phyloP scores from a whole-genome alignment of 768 basidiomycete species.

The Suillus tomentosus region DNA sequence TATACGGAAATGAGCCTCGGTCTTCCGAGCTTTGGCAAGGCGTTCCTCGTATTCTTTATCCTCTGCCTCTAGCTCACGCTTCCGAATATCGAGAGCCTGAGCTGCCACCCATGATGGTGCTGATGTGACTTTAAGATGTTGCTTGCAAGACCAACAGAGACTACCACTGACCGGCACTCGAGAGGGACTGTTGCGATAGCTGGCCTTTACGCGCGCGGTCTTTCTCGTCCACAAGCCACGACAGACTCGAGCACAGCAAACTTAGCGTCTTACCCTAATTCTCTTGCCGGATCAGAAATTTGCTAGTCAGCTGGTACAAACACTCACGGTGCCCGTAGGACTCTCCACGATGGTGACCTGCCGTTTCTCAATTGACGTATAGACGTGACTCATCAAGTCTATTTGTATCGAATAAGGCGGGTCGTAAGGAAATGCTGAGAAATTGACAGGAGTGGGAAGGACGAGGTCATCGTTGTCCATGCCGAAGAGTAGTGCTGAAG shows the following conservation, averaged over 20 bases:
- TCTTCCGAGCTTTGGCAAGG: constrained; percentile 59
- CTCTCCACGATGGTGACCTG: constrained; percentile 85
- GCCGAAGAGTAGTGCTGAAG: background rate
- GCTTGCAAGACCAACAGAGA: background rate
- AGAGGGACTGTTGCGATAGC: constrained; percentile 37
- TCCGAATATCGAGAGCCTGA: constrained; percentile 66
- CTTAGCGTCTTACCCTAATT: constrained; percentile 86
- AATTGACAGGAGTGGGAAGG: constrained; percentile 64
- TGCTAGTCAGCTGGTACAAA: background rate
- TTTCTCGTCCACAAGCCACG: constrained; percentile 74
- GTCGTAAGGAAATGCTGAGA: constrained; percentile 82
- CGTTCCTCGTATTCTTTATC: constrained; percentile 66
- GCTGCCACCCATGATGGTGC: constrained; percentile 77
- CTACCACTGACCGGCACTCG: constrained; percentile 29
- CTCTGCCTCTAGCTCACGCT: constrained; percentile 65
- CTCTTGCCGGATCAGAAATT: background rate
- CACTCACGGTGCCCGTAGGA: constrained; percentile 82
- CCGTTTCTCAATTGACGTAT: constrained; percentile 70
- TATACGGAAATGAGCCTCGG: constrained; percentile 57
- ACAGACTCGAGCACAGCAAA: constrained; percentile 72
- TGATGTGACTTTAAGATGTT: constrained; percentile 22
- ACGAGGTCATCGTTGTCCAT: constrained; percentile 25
- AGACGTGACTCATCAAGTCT: constrained; percentile 87
- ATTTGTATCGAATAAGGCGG: constrained; percentile 84
- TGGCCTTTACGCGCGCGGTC: constrained; percentile 69